Percentiles rank a stretch among this genome's conserved stretches.
These are phyloP conservation scores for Collybia sordida DNA, from an alignment of 768 basidiomycete genomes.

Conservation along the genomic window DNA sequence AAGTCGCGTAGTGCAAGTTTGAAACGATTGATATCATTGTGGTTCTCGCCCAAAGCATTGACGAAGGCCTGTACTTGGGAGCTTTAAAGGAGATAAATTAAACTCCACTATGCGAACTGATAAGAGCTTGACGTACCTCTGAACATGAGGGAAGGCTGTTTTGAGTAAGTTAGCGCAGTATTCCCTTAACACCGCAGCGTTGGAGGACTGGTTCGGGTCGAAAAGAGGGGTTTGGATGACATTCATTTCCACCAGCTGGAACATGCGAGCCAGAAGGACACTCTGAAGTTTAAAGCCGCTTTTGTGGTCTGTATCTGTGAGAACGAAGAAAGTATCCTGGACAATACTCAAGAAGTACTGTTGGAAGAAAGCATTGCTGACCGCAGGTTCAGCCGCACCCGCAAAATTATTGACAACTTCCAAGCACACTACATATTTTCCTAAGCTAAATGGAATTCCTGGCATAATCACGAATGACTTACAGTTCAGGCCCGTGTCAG, in stretches of 20 bases:
- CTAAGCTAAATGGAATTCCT: too few species aligned
- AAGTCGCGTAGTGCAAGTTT: slow-evolving; percentile 95
- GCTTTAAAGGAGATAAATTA: slow-evolving; percentile 33
- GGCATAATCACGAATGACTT: slow-evolving; percentile 22
- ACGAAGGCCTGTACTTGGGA: slow-evolving; percentile 75
- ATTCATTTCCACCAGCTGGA: slow-evolving; percentile 86
- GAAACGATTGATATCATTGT: slow-evolving; percentile 85
- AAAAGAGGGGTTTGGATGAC: slow-evolving; percentile 81
- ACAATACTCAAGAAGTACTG: slow-evolving; percentile 92
- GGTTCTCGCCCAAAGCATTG: slow-evolving; percentile 63
- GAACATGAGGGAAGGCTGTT: slow-evolving; percentile 90
- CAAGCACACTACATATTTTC: slow-evolving; percentile 64
- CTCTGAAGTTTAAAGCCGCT: slow-evolving; percentile 97
- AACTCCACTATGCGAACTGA: slow-evolving; percentile 10
- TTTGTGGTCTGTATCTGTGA: slow-evolving; percentile 98
- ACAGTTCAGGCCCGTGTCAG: slow-evolving; percentile 86
- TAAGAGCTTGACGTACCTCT: slow-evolving; percentile 53
- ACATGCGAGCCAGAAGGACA: slow-evolving; percentile 87
- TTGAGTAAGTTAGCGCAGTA: slow-evolving; percentile 86
- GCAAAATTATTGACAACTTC: slow-evolving; percentile 97
- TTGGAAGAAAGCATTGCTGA: slow-evolving; percentile 93
- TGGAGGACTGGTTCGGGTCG: slow-evolving; percentile 77
- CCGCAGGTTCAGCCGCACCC: slow-evolving; percentile 62
- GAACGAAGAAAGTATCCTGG: slow-evolving; percentile 95
- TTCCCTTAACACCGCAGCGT: slow-evolving; percentile 77